These are phyloP conservation scores for Draba incana DNA, from an alignment of 345 rosid species.

Conservation along the genomic window DNA sequence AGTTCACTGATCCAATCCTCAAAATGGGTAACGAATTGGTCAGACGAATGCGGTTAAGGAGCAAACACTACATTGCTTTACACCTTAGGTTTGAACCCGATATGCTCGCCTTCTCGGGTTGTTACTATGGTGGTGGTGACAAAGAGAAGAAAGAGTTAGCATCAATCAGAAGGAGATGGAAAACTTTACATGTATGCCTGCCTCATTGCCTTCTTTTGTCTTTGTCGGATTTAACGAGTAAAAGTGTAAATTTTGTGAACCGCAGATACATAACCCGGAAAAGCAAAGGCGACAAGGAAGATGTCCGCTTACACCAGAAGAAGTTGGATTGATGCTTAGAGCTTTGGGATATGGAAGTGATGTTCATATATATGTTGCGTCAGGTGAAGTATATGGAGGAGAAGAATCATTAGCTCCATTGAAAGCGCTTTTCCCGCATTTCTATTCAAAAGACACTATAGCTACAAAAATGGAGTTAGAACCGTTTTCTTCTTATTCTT, in stretches of 20 bases:
- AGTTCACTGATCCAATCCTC: conserved; percentile 79
- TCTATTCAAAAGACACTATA: conserved; percentile 80
- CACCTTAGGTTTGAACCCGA: conserved; percentile 99
- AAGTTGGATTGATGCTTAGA: conserved; percentile 96
- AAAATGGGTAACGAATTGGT: conserved; percentile 78
- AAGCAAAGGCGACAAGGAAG: conserved; percentile 95
- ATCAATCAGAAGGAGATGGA: conserved; percentile 94
- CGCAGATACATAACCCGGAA: conserved; percentile 75
- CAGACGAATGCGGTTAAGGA: conserved; percentile 70
- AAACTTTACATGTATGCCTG: conserved; percentile 84
- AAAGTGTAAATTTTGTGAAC: conserved; percentile 22
- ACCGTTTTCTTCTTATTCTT: conserved; percentile 78
- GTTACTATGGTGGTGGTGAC: conserved; percentile 98
- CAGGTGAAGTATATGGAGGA: conserved; percentile 94
- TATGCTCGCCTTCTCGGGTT: conserved; percentile 99
- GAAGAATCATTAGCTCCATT: conserved; percentile 81
- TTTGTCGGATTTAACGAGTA: conserved; percentile 12
- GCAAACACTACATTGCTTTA: conserved; percentile 86
- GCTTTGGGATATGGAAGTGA: conserved; percentile 93
- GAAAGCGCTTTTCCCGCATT: conserved; percentile 85
- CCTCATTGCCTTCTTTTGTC: background rate
- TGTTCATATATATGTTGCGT: conserved; percentile 93
- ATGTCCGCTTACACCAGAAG: conserved; percentile 97
- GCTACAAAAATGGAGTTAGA: conserved; percentile 77
- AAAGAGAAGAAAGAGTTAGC: conserved; percentile 79